Conservation (phyloP, 768 basidiomycete genomes). For the Imleria badia region DNA sequence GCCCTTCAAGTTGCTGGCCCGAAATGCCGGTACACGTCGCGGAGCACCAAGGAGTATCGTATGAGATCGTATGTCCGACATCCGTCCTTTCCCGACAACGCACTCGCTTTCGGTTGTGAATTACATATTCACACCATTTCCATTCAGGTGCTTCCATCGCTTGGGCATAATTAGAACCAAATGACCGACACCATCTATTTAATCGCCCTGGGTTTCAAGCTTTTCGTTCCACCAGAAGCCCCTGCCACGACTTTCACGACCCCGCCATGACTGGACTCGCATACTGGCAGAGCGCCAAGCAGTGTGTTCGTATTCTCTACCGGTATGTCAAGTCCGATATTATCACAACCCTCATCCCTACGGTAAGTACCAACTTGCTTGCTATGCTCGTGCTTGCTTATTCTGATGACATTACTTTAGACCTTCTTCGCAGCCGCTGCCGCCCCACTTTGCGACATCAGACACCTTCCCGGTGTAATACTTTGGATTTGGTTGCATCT, state of each 20-base stretch:
- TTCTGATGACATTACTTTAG: slow-evolving; percentile 16
- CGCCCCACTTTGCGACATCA: slow-evolving; percentile 30
- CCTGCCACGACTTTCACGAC: slow-evolving; percentile 21
- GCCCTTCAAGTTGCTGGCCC: background rate
- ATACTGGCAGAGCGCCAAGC: slow-evolving; percentile 10
- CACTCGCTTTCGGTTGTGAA: slow-evolving; percentile 9
- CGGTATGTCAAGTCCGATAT: slow-evolving; percentile 28
- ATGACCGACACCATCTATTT: slow-evolving; percentile 16
- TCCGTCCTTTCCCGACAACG: background rate
- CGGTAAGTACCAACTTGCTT: slow-evolving; percentile 9
- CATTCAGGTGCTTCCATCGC: slow-evolving; percentile 2
- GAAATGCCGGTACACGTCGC: background rate
- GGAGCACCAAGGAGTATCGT: background rate
- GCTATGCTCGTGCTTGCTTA: background rate
- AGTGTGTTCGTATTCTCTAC: slow-evolving; percentile 18
- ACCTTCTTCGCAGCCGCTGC: slow-evolving; percentile 35
- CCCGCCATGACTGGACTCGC: slow-evolving; percentile 16
- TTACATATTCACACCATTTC: slow-evolving; percentile 9
- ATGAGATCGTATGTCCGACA: background rate
- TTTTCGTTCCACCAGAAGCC: background rate
- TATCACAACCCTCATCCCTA: slow-evolving; percentile 28
- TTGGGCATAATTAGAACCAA: slow-evolving; percentile 3
- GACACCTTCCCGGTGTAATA: slow-evolving; percentile 28
- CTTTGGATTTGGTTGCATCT: slow-evolving; percentile 50
- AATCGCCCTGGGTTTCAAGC: slow-evolving; percentile 6